Percentiles rank a stretch among this genome's conserved stretches.
Conservation (phyloP, 2,329 filamentous ascomycete species). For the Phialophora expanda region DNA sequence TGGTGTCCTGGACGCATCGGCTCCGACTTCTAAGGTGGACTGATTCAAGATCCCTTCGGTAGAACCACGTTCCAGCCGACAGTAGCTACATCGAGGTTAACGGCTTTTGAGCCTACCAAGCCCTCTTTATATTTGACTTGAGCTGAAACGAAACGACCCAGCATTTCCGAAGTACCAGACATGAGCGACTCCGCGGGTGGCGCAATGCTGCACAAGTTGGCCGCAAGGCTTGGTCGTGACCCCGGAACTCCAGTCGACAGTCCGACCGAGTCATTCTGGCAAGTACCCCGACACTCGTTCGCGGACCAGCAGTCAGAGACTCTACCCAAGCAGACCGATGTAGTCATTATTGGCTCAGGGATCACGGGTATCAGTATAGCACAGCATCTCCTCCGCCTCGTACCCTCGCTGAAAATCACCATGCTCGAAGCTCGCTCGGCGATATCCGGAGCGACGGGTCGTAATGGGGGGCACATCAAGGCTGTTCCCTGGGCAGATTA, state of each 20-base stretch:
- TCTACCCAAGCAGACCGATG: constrained; percentile 41
- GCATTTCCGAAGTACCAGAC: not conserved
- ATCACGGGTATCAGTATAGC: constrained; percentile 46
- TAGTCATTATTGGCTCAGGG: constrained; percentile 47
- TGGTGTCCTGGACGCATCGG: not conserved
- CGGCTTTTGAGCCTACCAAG: not conserved
- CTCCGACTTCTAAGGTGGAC: not conserved
- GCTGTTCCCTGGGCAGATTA: constrained; percentile 33
- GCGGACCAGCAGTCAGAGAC: constrained; percentile 31
- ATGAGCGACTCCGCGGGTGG: constrained; percentile 14
- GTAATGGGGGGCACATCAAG: constrained; percentile 47
- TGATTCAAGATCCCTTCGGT: not conserved
- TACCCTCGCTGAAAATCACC: constrained; percentile 41
- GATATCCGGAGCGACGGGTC: constrained; percentile 47
- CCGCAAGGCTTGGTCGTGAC: constrained; percentile 38
- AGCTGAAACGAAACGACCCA: not conserved
- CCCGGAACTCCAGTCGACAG: constrained; percentile 46
- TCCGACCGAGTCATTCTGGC: constrained; percentile 48
- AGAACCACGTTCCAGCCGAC: not conserved
- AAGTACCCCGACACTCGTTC: constrained; percentile 40
- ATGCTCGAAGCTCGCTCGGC: constrained; percentile 46
- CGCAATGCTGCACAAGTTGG: constrained; percentile 22
- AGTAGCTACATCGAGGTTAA: not conserved
- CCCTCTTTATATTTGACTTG: not conserved
- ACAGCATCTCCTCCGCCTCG: constrained; percentile 42